Evolutionary conservation across 805 yeast species (phyloP).

Genomic region (Grigorovia transvaalensis): DNA sequence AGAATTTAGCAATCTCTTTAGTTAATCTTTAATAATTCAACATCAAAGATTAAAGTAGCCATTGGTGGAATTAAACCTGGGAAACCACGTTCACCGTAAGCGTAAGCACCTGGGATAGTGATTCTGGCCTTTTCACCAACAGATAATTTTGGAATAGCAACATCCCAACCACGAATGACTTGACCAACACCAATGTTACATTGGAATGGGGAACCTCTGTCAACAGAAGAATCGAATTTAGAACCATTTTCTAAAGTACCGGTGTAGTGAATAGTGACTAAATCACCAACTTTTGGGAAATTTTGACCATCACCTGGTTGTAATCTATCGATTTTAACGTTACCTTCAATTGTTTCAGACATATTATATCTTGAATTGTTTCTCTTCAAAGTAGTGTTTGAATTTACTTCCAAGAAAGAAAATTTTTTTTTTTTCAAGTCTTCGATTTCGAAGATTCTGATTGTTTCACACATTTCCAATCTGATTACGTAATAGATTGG

Average conservation of each 20-base stretch:
- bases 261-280: conserved; percentile 87
- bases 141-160: conserved; percentile 83
- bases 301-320: conserved; percentile 69
- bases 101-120: conserved; percentile 87
- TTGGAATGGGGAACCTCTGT: conserved; percentile 92
- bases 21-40: conserved; percentile 49
- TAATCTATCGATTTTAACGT: conserved; percentile 30
- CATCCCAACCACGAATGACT: conserved; percentile 96
- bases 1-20: conserved; percentile 10
- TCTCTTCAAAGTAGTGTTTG: background rate
- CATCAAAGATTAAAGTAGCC: conserved; percentile 83
- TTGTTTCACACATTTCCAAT: too few species aligned
- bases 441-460: too few species aligned
- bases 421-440: background rate
- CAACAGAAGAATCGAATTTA: conserved; percentile 90
- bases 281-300: conserved; percentile 81
- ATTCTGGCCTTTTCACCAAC: conserved; percentile 88
- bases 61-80: conserved; percentile 96
- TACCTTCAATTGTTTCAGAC: conserved; percentile 32
- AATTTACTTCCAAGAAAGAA: background rate
- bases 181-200: conserved; percentile 91
- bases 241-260: conserved; percentile 94
- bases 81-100: conserved; percentile 90
- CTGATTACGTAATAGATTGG: too few species aligned
- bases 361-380: conserved; percentile 7